Conservation (phyloP, 2,329 filamentous ascomycete species). For the Arachnopeziza araneosa region DNA sequence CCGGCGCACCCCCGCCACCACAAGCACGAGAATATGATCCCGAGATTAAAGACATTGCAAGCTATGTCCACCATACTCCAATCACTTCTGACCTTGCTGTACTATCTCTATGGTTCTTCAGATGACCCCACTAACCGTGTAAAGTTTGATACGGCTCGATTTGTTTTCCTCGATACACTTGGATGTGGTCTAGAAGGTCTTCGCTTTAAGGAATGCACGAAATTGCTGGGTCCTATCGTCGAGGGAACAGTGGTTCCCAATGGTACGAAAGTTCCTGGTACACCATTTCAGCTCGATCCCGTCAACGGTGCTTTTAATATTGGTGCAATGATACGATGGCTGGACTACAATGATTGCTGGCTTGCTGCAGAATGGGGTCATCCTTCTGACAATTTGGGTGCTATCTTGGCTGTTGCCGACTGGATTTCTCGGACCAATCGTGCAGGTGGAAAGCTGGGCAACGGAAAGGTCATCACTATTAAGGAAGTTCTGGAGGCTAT, state of each 20-base stretch:
- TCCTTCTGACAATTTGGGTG: slow-evolving; percentile 95
- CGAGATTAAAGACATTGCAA: slow-evolving; percentile 92
- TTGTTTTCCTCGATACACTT: slow-evolving; percentile 93
- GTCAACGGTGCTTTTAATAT: slow-evolving; percentile 98
- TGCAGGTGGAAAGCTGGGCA: slow-evolving; percentile 70
- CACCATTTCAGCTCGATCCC: slow-evolving; percentile 89
- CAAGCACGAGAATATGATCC: slow-evolving; percentile 68
- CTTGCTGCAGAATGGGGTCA: slow-evolving; percentile 98
- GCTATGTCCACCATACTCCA: slow-evolving; percentile 87
- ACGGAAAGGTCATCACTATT: slow-evolving; percentile 82
- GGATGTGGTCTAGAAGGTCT: slow-evolving; percentile 95
- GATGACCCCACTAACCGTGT: slow-evolving; percentile 15
- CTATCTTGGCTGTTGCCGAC: slow-evolving; percentile 93
- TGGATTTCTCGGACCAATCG: slow-evolving; percentile 92
- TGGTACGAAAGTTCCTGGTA: slow-evolving; percentile 85
- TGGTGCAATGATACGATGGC: slow-evolving; percentile 96
- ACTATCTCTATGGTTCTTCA: slow-evolving; percentile 37
- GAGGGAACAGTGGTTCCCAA: slow-evolving; percentile 88
- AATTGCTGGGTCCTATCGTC: slow-evolving; percentile 88
- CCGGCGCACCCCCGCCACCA: slow-evolving; percentile 43
- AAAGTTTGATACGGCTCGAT: slow-evolving; percentile 91
- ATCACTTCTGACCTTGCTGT: slow-evolving; percentile 91
- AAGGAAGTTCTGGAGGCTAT: slow-evolving; percentile 91
- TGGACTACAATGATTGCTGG: slow-evolving; percentile 99
- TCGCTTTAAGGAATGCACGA: slow-evolving; percentile 91